Conservation (phyloP, 2,329 filamentous ascomycete genomes). For the Trichoderma atrobrunneum region DNA sequence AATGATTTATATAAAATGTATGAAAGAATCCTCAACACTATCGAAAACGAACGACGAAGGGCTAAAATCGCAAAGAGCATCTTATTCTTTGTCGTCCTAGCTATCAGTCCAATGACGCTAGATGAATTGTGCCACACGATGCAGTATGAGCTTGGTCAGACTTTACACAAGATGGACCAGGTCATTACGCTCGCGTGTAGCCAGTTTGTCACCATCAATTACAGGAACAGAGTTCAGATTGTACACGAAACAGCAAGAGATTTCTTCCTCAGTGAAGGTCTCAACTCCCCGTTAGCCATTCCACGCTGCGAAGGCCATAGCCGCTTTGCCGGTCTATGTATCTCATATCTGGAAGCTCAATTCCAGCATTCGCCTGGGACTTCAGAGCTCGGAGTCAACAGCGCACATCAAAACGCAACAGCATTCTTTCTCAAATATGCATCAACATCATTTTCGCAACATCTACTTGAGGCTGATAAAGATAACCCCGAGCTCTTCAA, state of each 20-base stretch:
- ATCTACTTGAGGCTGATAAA: background rate
- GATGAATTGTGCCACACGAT: slow-evolving; percentile 6
- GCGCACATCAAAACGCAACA: background rate
- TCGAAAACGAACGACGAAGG: background rate
- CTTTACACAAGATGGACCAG: background rate
- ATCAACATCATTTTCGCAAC: background rate
- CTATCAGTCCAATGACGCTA: background rate
- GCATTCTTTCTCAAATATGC: background rate
- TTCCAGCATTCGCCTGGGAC: background rate
- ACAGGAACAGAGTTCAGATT: slow-evolving; percentile 1
- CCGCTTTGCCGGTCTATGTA: background rate
- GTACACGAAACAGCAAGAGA: slow-evolving; percentile 13
- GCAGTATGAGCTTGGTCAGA: background rate
- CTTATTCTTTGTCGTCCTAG: background rate
- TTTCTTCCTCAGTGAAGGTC: background rate
- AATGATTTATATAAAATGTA: background rate
- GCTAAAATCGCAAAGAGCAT: slow-evolving; percentile 12
- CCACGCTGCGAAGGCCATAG: background rate
- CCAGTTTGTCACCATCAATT: slow-evolving; percentile 9
- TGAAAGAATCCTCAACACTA: background rate
- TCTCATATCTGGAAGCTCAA: slow-evolving; percentile 8
- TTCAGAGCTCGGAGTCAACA: background rate
- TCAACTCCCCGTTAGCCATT: background rate
- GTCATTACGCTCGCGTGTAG: background rate
- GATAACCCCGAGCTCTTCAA: background rate